Evolutionary conservation across 805 yeast genomes (phyloP), one percentile per base, ranked within the genome.

Genomic region (Lipomyces spencermartinsiae): DNA sequence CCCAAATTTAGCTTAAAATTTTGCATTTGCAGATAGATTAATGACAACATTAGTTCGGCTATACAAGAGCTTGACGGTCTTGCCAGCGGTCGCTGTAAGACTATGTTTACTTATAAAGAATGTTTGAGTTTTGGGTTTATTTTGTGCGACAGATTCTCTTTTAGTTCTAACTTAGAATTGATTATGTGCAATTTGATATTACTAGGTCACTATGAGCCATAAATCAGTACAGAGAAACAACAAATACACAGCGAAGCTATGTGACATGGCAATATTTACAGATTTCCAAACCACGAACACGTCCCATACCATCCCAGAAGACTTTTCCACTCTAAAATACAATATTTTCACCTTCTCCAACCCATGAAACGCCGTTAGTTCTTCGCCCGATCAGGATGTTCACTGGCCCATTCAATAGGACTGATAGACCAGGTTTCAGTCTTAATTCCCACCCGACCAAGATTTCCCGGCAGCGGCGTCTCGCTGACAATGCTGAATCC

Each of bases 351-450:
- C 33, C 8, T n/a, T 33, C 16, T 25, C 58, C 16, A 16, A 19
- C 58, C 33, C 5, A 31, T 54, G 35, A 54, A 33, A 54, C 58
- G 58, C 33, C 58, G 58, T 31, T 54, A 33, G 22, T 22, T 33
- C 4, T 14, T 31, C 35, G 35, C 35, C 33, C n/a, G 35, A 9
- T 54, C 35, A 22, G 35, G 35, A 54, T 31, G 35, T 16, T 58
- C 25, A 2, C 56, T 39, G n/a, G 10, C 43, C 65, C 65, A 62
- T 9, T 59, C 56, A 4, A 12, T 33, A 9, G 71, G 63, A 8
- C 49, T 46, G 43, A 69, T 43, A 29, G 68, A 16, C 46, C 60
- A 69, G 31, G 72, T 69, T 56, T 65, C 68, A 7, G 71, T 67
- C n/a, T 22, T 39, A 49, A 69, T 61, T 7, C 71, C 71, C 31